Evolutionary conservation across 2,329 filamentous ascomycete genomes (phyloP).

Genomic region (Colletotrichum gigasporum): DNA sequence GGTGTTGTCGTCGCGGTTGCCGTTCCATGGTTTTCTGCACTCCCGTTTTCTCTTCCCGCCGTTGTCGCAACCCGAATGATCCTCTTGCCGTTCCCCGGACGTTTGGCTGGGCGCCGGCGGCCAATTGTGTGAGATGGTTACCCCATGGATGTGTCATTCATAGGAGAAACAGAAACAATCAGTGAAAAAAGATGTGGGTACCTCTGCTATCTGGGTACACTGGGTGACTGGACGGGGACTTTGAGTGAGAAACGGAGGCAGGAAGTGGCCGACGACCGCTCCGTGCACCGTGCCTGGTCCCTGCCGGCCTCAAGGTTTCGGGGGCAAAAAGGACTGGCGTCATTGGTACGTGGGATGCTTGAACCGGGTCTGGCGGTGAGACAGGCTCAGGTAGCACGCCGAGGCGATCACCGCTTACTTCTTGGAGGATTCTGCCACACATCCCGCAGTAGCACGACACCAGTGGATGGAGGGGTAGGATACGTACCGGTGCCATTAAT

Average conservation of each 20-base stretch:
- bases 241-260: constrained; percentile 7
- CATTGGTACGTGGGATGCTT: not conserved
- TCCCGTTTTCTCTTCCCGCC: not conserved
- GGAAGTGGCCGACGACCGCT: constrained; percentile 18
- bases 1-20: not conserved
- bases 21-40: not conserved
- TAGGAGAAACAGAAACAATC: constrained; percentile 12
- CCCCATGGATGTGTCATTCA: constrained; percentile 10
- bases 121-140: not conserved
- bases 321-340: not conserved
- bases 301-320: constrained; percentile 12
- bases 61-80: not conserved
- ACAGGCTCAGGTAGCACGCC: not conserved
- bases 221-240: not conserved
- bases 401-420: not conserved
- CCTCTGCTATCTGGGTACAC: no score
- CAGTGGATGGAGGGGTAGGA: not conserved
- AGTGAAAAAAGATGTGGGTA: not conserved
- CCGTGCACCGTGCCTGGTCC: constrained; percentile 8
- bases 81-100: not conserved
- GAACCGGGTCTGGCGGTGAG: constrained; percentile 14
- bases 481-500: constrained; percentile 8
- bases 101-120: not conserved
- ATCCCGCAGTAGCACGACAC: not conserved
- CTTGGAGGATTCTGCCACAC: not conserved